These are phyloP conservation scores for Cryphonectria naterciae DNA, from an alignment of 2,329 filamentous ascomycete species.

Conservation along the genomic window DNA sequence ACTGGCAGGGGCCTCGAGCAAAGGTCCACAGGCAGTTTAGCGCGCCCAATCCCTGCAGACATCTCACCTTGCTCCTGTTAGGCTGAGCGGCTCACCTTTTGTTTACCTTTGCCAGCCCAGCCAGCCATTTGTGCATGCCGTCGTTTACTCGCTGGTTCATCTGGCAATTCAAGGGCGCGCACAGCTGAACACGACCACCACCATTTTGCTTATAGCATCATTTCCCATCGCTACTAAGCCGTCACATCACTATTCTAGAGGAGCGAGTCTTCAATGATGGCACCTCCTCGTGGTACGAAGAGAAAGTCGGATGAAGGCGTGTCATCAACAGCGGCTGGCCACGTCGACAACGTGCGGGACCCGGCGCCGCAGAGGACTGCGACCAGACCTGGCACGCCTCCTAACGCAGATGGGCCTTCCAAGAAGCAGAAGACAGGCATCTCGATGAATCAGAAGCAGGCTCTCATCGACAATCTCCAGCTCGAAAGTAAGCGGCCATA, in stretches of 20 bases:
- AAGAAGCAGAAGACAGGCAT: slow-evolving; percentile 66
- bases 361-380: slow-evolving; percentile 36
- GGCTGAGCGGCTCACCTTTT: slow-evolving; percentile 21
- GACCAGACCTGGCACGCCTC: slow-evolving; percentile 41
- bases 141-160: not conserved
- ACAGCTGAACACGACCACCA: not conserved
- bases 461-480: slow-evolving; percentile 85
- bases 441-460: slow-evolving; percentile 77
- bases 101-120: slow-evolving; percentile 29
- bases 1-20: slow-evolving; percentile 10
- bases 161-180: not conserved
- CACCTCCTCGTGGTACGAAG: slow-evolving; percentile 50
- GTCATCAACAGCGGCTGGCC: slow-evolving; percentile 31
- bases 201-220: not conserved
- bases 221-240: not conserved
- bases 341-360: slow-evolving; percentile 33
- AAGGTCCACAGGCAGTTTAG: slow-evolving; percentile 7
- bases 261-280: slow-evolving; percentile 48
- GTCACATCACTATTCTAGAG: not conserved
- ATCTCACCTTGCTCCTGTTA: not conserved
- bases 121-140: not conserved
- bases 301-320: slow-evolving; percentile 47
- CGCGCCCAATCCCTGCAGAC: slow-evolving; percentile 6
- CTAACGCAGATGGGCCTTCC: slow-evolving; percentile 59
- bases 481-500: slow-evolving; percentile 71